Conservation (phyloP, 108 stramenopile genomes). For the Cyclotella cryptica region DNA sequence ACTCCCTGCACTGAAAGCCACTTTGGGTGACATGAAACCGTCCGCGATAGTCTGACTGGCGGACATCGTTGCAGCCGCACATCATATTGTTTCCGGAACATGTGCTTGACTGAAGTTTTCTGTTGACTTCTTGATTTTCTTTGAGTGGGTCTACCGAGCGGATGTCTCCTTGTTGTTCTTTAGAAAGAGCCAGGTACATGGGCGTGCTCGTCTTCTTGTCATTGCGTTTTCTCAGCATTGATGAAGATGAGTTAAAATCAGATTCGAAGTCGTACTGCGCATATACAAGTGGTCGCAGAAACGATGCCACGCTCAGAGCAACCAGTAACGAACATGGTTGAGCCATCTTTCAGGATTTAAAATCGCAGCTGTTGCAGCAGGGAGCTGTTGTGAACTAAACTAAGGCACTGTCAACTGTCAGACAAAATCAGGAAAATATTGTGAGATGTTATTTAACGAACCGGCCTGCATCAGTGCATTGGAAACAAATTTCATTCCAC, state of each 20-base stretch:
- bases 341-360: neutral
- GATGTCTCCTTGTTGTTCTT: neutral
- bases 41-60: conserved; percentile 41
- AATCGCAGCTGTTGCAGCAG: no score
- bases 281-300: neutral
- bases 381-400: no score
- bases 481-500: no score
- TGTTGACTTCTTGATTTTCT: neutral
- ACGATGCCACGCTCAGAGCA: neutral
- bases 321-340: neutral
- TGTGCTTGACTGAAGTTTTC: neutral
- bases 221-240: neutral
- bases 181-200: neutral
- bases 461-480: no score
- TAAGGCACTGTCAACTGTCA: no score
- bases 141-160: neutral
- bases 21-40: neutral
- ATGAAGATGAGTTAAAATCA: neutral
- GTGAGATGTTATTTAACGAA: neutral
- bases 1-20: conserved; percentile 26
- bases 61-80: conserved; percentile 28
- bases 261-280: neutral
- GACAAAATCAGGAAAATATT: neutral
- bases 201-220: neutral
- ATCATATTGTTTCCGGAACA: conserved; percentile 19